phyloP scores from a whole-genome alignment of 371 early-diverging fungal species.

The Capillidium rhysosporum region DNA sequence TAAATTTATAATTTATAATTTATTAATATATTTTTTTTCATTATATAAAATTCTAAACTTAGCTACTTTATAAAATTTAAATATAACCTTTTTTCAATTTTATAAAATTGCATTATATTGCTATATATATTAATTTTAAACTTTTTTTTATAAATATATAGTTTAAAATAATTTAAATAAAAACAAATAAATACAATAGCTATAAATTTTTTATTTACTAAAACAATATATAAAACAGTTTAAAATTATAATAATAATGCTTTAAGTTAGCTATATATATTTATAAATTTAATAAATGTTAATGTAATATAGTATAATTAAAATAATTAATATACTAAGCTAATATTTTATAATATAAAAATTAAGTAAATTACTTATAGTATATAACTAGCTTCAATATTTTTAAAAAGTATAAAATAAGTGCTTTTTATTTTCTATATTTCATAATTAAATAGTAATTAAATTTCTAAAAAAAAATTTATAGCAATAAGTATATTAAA shows the following conservation, averaged over 20 bases:
- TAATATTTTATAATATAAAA: too few relatives aligned
- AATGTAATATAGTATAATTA: too few relatives aligned
- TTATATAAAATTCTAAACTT: background rate
- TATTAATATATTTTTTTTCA: background rate
- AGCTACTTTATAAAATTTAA: background rate
- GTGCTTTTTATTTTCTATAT: too few relatives aligned
- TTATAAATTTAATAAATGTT: too few relatives aligned
- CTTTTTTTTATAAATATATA: constrained; percentile 1
- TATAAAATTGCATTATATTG: background rate
- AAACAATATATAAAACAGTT: background rate
- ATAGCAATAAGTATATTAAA: too few relatives aligned
- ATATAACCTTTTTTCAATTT: background rate
- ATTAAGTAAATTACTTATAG: too few relatives aligned
- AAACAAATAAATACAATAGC: background rate
- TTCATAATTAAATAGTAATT: too few relatives aligned
- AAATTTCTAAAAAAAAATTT: too few relatives aligned
- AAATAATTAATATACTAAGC: too few relatives aligned
- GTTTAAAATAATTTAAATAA: background rate
- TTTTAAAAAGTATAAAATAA: too few relatives aligned
- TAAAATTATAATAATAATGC: background rate
- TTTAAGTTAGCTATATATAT: too few relatives aligned
- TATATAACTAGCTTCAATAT: too few relatives aligned
- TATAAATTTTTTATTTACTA: background rate
- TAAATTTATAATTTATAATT: background rate
- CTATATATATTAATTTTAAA: background rate